Base-by-base conservation (phyloP, 2,329 filamentous ascomycete genomes). In the Cladosporium sp. region DNA sequence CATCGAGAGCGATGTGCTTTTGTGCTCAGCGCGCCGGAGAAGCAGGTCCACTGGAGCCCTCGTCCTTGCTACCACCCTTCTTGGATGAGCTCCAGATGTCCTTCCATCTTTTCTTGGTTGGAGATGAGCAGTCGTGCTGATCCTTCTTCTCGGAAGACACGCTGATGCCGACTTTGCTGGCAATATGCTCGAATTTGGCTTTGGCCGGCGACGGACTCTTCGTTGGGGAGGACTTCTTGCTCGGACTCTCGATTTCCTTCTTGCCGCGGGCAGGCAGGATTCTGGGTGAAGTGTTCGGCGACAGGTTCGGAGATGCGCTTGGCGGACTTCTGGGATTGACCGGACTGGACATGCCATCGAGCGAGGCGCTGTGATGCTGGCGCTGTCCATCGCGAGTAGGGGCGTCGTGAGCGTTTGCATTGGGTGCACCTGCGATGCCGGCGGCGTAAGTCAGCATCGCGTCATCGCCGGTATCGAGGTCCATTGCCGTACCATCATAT, bases 131-230 rank as follows among this genome's bases (percentile, higher is more conserved):
- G 22, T 47, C 52, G 4, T 35, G 36, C 7, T 34, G 10, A 12
- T 61, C 56, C 20, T 57, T 60, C 51, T 60, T 61, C 48, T 64
- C 62, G n/a, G 60, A 60, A 34, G 63, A 58, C 19, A 68, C 65
- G 57, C 67, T 70, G 64, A 71, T 72, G 32, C 74, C 74, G 57
- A 77, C 74, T 61, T 74, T 77, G 67, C 74, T 76, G 28, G 75
- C 76, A 34, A 79, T 72, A 40, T 74, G 71, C 65, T 77, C 76
- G 48, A 78, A 74, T 67, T 74, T 76, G 49, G 70, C 74, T 62
- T 78, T 77, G 52, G 77, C 71, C 17, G 76, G 77, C 7, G 76
- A 78, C 12, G 65, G 61, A 37, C 60, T 65, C 54, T 63, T 62
- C 39, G 59, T 58, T 1, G 57, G 47, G 20, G 60, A 59, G 9